Percentiles rank a stretch among this genome's conserved stretches.
phyloP scores from a whole-genome alignment of 805 yeast genomes.

The Starmerella floricola region DNA sequence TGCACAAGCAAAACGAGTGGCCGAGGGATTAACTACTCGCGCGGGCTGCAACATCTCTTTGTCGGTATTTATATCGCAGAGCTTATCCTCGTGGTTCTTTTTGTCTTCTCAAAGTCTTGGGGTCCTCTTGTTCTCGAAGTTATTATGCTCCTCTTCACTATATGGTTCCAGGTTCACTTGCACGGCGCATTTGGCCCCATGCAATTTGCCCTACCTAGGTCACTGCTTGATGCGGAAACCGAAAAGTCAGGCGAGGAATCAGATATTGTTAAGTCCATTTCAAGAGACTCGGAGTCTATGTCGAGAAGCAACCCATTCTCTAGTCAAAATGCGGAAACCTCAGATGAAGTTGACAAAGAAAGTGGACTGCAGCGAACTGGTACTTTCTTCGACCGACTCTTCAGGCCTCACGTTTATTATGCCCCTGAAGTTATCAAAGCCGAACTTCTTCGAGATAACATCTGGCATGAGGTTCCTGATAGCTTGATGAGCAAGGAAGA shows the following conservation, averaged over 20 bases:
- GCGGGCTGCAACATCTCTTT: constrained; percentile 78
- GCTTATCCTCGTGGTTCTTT: constrained; percentile 72
- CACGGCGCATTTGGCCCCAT: constrained; percentile 54
- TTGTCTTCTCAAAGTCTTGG: constrained; percentile 87
- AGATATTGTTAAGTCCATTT: background rate
- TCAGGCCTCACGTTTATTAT: constrained; percentile 44
- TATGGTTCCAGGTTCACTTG: constrained; percentile 55
- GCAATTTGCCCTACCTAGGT: constrained; percentile 32
- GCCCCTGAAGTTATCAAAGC: constrained; percentile 27
- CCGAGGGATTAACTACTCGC: constrained; percentile 75
- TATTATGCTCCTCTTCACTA: constrained; percentile 51
- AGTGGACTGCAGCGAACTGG: constrained; percentile 3
- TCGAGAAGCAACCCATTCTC: constrained; percentile 1
- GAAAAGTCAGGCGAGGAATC: background rate
- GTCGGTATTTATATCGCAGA: constrained; percentile 83
- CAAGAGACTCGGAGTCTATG: background rate
- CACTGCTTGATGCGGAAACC: constrained; percentile 19
- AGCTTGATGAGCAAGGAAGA: constrained; percentile 27
- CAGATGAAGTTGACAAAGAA: background rate
- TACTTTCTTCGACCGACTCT: constrained; percentile 36
- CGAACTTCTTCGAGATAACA: constrained; percentile 24
- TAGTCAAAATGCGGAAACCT: background rate
- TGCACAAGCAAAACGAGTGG: constrained; percentile 54
- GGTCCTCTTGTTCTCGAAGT: constrained; percentile 77
- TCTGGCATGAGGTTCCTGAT: constrained; percentile 22